Conservation (phyloP, 2,329 filamentous ascomycete species). For the Parasarocladium wereldwijsianum region DNA sequence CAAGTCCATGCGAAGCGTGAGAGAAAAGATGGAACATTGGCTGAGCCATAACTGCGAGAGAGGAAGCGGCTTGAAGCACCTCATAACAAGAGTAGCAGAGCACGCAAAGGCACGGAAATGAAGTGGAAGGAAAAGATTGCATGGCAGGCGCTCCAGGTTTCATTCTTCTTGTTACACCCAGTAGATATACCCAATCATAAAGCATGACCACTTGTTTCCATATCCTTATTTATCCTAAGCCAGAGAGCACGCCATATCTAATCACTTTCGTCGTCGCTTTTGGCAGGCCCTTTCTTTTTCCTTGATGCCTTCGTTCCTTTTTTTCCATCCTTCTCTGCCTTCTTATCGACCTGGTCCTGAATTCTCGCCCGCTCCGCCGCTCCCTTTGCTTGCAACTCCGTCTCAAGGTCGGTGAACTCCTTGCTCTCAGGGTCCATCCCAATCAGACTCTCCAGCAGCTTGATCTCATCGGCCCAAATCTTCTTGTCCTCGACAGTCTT, state of each 20-base stretch:
- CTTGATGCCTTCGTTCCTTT: constrained; percentile 12
- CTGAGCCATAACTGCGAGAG: constrained; percentile 69
- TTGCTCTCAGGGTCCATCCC: constrained; percentile 66
- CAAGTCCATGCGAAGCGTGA: constrained; percentile 49
- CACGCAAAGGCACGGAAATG: constrained; percentile 23
- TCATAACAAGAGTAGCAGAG: constrained; percentile 49
- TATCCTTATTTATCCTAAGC: too few relatives aligned
- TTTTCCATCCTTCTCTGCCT: constrained; percentile 42
- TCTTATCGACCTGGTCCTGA: constrained; percentile 66
- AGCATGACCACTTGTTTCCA: too few relatives aligned
- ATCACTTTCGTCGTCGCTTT: constrained; percentile 19
- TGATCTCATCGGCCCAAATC: constrained; percentile 90
- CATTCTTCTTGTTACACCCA: too few relatives aligned
- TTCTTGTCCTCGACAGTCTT: constrained; percentile 61
- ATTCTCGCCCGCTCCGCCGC: constrained; percentile 57
- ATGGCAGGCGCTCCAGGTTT: neutral
- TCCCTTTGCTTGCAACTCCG: constrained; percentile 52
- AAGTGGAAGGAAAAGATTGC: constrained; percentile 3
- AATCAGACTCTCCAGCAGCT: constrained; percentile 76
- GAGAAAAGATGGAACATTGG: constrained; percentile 75
- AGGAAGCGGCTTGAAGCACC: constrained; percentile 57
- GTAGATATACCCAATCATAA: neutral
- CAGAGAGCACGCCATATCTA: too few relatives aligned
- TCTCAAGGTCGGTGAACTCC: constrained; percentile 54
- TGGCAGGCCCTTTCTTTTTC: constrained; percentile 21